Evolutionary conservation across 768 basidiomycete species (phyloP).

Genomic region (Psilocybe azurescens): DNA sequence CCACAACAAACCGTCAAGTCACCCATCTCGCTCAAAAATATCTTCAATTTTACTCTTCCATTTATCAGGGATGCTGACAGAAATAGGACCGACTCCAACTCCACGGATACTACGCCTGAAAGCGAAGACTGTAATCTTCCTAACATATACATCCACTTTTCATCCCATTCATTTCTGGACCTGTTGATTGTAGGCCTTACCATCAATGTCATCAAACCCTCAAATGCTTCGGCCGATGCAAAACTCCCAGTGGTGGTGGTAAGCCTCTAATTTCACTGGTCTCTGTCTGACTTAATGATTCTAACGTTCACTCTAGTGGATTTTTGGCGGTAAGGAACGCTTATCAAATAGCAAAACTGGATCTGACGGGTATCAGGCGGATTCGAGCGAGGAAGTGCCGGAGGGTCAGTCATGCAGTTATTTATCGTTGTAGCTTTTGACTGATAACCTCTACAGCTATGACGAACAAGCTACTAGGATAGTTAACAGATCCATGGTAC

Average conservation of each 20-base stretch:
- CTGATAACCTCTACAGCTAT: constrained; percentile 31
- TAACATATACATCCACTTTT: no score
- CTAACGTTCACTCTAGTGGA: constrained; percentile 39
- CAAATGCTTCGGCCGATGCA: constrained; percentile 34
- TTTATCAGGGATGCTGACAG: background rate
- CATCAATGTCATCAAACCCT: constrained; percentile 51
- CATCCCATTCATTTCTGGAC: no score
- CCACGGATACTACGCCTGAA: background rate
- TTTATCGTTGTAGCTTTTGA: background rate
- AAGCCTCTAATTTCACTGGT: constrained; percentile 18
- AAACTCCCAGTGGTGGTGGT: constrained; percentile 57
- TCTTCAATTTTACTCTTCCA: constrained; percentile 13
- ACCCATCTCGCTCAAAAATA: constrained; percentile 4
- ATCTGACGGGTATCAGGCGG: constrained; percentile 23
- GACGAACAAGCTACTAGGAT: constrained; percentile 40
- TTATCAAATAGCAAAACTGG: background rate
- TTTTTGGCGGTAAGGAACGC: constrained; percentile 41
- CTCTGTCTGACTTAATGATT: background rate
- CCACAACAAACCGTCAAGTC: constrained; percentile 32
- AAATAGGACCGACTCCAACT: background rate
- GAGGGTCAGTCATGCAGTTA: constrained; percentile 14
- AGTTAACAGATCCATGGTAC: constrained; percentile 47
- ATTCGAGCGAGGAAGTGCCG: constrained; percentile 31
- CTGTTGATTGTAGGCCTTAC: constrained; percentile 38
- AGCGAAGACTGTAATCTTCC: constrained; percentile 27